Evolutionary conservation across 805 yeast species (phyloP), one percentile per base, ranked within the genome.

Genomic region (Wickerhamiella galacta): DNA sequence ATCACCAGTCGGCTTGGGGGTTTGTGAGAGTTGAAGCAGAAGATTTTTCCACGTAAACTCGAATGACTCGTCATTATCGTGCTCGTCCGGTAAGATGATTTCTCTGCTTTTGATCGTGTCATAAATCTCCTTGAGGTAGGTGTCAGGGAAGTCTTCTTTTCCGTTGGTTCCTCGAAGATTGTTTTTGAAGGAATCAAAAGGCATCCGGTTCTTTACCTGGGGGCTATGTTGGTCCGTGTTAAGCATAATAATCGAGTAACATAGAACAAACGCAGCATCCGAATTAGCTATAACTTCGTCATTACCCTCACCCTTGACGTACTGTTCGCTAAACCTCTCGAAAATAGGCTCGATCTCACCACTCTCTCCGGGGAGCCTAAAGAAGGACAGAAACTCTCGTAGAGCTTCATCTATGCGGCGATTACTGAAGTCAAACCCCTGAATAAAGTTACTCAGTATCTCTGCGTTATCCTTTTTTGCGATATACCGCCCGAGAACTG

Each of bases 81-180:
- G 95, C 48, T 90, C 98, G 47, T 90, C 96, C 0, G 98, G 96
- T 85, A 92, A 80, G 31, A 90, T 81, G 41, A 90, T 90, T 54
- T 90, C 99, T 33, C 77, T 69, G 35, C 75, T 80, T 39, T 71
- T 66, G 35, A 90, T 85, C 1, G 93, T 77, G 17, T 67, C 58
- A 53, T 79, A 90, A 17, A 87, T 82, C 41, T 69, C 77, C 38
- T 75, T 72, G 39, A 87, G 60, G 48, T 82, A 87, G 79, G 93
- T 83, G 16, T 64, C 65, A 3, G 92, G 87, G 58, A 79, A 85
- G 54, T 85, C 90, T 23, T 67, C 64, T 19, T 64, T 64, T 15
- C 70, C 69, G 42, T 74, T 75, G 17, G 82, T 77, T 5, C 93
- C 93, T 41, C 80, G 66, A 39, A 90, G 59, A 47, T 87, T 87